phyloP scores from a whole-genome alignment of 345 rosid species.

The Psidium friedrichsthalianum region DNA sequence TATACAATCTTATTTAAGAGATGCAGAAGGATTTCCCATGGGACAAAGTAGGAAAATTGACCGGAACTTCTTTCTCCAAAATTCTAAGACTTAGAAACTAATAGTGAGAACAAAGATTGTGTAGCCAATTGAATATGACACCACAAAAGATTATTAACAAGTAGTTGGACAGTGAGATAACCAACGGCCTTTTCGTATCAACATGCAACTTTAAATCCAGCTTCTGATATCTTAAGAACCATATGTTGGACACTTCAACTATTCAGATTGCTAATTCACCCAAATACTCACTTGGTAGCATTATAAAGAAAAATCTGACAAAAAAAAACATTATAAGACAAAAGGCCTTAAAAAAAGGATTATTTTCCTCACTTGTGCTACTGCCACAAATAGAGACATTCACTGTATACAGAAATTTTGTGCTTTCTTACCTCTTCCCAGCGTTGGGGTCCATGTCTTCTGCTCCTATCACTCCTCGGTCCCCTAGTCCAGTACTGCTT shows the following conservation, averaged over 20 bases:
- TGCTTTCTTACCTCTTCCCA: constrained; percentile 46
- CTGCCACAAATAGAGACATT: neutral
- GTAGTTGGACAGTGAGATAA: neutral
- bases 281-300: neutral
- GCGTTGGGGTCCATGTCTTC: constrained; percentile 21
- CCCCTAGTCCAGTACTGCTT: constrained; percentile 33
- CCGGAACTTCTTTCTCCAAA: neutral
- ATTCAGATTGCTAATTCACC: neutral
- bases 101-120: neutral
- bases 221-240: neutral
- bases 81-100: neutral
- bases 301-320: neutral
- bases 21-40: neutral
- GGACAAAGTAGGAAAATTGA: neutral
- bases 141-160: neutral
- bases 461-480: constrained; percentile 20
- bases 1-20: neutral
- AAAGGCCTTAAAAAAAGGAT: neutral
- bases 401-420: neutral
- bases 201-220: neutral
- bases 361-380: neutral
- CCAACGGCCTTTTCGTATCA: neutral
- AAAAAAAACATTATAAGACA: neutral
- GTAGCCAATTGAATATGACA: neutral
- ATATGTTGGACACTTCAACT: neutral